Evolutionary conservation across 2,329 filamentous ascomycete species (phyloP).

Genomic region (Akanthomyces muscarius): DNA sequence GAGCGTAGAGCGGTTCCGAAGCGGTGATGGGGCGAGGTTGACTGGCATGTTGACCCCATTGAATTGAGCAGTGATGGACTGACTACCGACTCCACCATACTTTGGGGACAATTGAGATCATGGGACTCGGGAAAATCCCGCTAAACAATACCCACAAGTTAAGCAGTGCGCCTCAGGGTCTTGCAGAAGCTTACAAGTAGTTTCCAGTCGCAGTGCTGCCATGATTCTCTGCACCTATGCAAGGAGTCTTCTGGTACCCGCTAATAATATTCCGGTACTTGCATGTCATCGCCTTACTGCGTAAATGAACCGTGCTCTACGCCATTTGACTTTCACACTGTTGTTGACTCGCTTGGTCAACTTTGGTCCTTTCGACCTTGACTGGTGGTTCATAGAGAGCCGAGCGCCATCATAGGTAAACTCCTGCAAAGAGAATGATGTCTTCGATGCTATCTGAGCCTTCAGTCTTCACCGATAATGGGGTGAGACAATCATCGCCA

Average conservation of each 20-base stretch:
- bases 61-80: not conserved
- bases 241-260: not conserved
- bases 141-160: slow-evolving; percentile 4
- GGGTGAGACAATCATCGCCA: too few relatives aligned
- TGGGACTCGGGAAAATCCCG: not conserved
- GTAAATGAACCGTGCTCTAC: not conserved
- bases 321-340: not conserved
- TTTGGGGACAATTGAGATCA: not conserved
- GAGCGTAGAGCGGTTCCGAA: not conserved
- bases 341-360: not conserved
- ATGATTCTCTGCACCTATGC: not conserved
- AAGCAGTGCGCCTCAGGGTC: slow-evolving; percentile 4
- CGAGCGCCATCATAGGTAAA: not conserved
- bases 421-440: too few relatives aligned
- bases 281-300: not conserved
- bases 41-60: not conserved
- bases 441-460: not conserved
- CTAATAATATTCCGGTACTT: not conserved
- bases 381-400: not conserved
- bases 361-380: not conserved
- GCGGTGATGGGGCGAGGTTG: slow-evolving; percentile 4
- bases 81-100: not conserved
- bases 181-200: not conserved
- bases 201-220: too few relatives aligned
- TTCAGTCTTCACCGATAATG: not conserved